Conservation (phyloP, 148 eudicot species). For the Chenopodium album region DNA sequence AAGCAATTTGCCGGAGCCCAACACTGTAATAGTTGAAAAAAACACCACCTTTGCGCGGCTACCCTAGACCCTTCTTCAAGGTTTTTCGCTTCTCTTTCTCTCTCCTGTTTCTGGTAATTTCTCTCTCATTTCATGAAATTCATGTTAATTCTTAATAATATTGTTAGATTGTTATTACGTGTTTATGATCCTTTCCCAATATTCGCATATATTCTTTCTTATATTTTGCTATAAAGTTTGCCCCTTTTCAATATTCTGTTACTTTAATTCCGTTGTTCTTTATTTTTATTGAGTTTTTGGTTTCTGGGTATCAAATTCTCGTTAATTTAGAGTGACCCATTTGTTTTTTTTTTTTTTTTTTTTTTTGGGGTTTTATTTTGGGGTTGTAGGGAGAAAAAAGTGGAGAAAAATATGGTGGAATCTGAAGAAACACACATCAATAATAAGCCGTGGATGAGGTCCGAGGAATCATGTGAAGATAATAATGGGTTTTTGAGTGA, state of each 20-base stretch:
- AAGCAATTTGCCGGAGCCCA: not conserved
- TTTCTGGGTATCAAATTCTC: conserved; percentile 19
- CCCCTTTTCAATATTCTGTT: conserved; percentile 5
- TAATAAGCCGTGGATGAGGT: conserved; percentile 33
- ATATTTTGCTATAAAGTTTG: conserved; percentile 4
- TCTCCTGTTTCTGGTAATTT: conserved; percentile 27
- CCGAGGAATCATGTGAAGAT: conserved; percentile 17
- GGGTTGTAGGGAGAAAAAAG: not conserved
- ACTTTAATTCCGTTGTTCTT: not conserved
- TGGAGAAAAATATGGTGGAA: conserved; percentile 35
- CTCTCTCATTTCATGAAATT: not conserved
- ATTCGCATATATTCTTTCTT: conserved; percentile 1
- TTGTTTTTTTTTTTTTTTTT: conserved; percentile 6
- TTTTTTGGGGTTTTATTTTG: too few relatives aligned
- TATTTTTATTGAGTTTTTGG: not conserved
- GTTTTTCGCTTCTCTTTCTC: conserved; percentile 13
- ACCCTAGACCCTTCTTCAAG: conserved; percentile 8
- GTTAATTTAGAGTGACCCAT: conserved; percentile 16
- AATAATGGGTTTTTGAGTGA: conserved; percentile 11
- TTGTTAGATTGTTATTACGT: not conserved
- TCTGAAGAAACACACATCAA: conserved; percentile 20
- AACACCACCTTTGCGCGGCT: not conserved
- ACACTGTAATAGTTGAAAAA: not conserved
- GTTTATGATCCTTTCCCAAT: not conserved
- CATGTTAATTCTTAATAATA: not conserved